Percentiles rank a stretch among this genome's conserved stretches.
Evolutionary conservation across 2,329 filamentous ascomycete genomes (phyloP).

Genomic region (Colletotrichum shisoi): DNA sequence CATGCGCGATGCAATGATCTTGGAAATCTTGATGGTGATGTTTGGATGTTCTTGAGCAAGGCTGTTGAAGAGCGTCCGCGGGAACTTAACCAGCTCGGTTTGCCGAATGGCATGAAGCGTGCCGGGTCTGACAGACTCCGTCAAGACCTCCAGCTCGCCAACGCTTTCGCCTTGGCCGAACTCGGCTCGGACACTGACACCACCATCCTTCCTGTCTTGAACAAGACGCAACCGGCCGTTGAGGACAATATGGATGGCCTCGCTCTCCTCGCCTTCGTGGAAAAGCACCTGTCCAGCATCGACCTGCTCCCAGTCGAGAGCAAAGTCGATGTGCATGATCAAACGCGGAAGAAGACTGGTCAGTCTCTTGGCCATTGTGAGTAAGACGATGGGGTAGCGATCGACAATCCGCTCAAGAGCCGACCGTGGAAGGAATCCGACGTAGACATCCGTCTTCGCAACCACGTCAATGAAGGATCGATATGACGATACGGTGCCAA

Average conservation of each 20-base stretch:
- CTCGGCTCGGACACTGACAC: constrained; percentile 86
- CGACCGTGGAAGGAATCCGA: constrained; percentile 87
- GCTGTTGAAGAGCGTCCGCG: constrained; percentile 95
- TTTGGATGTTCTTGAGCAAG: constrained; percentile 95
- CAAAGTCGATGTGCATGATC: constrained; percentile 97
- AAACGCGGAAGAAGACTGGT: constrained; percentile 88
- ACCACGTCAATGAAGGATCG: constrained; percentile 96
- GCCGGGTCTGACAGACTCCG: constrained; percentile 87
- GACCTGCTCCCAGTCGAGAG: constrained; percentile 97
- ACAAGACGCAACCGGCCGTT: constrained; percentile 90
- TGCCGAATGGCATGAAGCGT: constrained; percentile 96
- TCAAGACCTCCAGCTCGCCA: constrained; percentile 95
- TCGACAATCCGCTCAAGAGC: constrained; percentile 93
- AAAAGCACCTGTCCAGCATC: constrained; percentile 94
- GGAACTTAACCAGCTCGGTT: constrained; percentile 95
- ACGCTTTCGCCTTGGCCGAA: constrained; percentile 98
- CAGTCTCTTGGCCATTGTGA: constrained; percentile 95
- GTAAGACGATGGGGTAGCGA: constrained; percentile 85
- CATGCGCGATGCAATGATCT: constrained; percentile 97
- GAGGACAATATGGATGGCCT: constrained; percentile 96
- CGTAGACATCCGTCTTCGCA: constrained; percentile 97
- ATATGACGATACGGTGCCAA: constrained; percentile 93
- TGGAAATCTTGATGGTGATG: constrained; percentile 98
- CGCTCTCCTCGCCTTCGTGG: constrained; percentile 92
- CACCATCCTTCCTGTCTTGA: constrained; percentile 79